Percentiles rank a stretch among this genome's conserved stretches.
Evolutionary conservation across 495 filamentous ascomycete species (phyloP).

Genomic region (Thermothielavioides terrestris): DNA sequence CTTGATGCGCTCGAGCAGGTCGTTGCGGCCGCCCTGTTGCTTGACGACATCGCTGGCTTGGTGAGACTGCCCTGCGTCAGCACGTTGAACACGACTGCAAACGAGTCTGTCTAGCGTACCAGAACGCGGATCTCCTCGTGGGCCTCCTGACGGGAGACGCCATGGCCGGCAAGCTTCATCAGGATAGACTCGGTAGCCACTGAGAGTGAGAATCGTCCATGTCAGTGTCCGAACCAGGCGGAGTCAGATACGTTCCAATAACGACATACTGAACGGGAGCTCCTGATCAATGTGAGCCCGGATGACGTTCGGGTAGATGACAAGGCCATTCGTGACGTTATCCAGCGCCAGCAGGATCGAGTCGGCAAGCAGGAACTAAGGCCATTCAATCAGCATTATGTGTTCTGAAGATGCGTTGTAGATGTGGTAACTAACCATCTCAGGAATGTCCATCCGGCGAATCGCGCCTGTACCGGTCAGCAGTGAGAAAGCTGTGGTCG

Average conservation of each 20-base stretch:
- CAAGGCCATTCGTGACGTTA: constrained; percentile 74
- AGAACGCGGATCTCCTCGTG: constrained; percentile 89
- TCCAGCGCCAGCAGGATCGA: constrained; percentile 70
- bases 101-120: constrained; percentile 3
- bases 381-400: constrained; percentile 3
- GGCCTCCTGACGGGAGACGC: constrained; percentile 75
- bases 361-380: constrained; percentile 66
- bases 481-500: neutral
- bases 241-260: neutral
- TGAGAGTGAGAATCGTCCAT: neutral
- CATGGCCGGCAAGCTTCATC: constrained; percentile 72
- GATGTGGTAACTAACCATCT: constrained; percentile 29
- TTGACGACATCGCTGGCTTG: constrained; percentile 77
- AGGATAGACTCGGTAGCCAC: constrained; percentile 80
- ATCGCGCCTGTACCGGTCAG: constrained; percentile 18
- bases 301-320: constrained; percentile 80
- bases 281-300: constrained; percentile 59
- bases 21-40: constrained; percentile 65
- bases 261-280: constrained; percentile 66
- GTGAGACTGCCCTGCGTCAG: constrained; percentile 43
- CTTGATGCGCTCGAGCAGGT: constrained; percentile 75
- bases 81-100: neutral
- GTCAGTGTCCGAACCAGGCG: neutral
- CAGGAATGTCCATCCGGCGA: constrained; percentile 54
- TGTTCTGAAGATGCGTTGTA: neutral